These are phyloP conservation scores for Lagerstroemia speciosa DNA, from an alignment of 345 rosid species.

Conservation along the genomic window DNA sequence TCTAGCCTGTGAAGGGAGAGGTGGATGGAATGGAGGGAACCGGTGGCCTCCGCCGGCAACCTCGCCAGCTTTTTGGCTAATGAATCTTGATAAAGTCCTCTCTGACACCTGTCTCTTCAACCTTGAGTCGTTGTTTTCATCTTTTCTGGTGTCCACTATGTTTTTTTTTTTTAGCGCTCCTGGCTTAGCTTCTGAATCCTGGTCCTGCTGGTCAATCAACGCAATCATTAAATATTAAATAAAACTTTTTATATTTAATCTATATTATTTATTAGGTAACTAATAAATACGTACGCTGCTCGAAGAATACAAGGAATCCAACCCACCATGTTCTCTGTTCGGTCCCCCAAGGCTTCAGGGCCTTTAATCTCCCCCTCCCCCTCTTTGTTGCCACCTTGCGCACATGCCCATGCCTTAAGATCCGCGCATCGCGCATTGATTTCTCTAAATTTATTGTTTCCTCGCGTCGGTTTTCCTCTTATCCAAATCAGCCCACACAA, in stretches of 20 bases:
- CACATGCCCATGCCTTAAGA: constrained; percentile 41
- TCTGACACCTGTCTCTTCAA: neutral
- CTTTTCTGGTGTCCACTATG: too few relatives aligned
- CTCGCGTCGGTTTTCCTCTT: constrained; percentile 3
- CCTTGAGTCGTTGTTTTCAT: neutral
- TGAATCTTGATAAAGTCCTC: neutral
- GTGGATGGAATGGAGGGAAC: too few relatives aligned
- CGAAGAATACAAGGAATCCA: constrained; percentile 10
- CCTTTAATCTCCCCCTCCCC: constrained; percentile 9
- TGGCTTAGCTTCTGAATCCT: too few relatives aligned
- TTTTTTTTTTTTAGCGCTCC: too few relatives aligned
- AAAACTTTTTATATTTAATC: too few relatives aligned
- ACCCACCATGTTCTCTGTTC: constrained; percentile 15
- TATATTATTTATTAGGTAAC: neutral
- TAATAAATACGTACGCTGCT: neutral
- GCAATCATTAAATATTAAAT: neutral
- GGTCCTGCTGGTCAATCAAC: neutral
- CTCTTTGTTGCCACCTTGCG: constrained; percentile 17
- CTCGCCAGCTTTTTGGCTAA: too few relatives aligned
- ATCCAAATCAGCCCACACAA: constrained; percentile 13
- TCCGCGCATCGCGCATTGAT: constrained; percentile 30
- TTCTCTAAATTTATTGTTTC: constrained; percentile 10
- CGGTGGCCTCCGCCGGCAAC: too few relatives aligned
- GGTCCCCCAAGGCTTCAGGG: neutral
- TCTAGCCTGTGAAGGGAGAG: too few relatives aligned